Evolutionary conservation across 441 rosid species (phyloP), one percentile per base, ranked within the genome.

Genomic region (Brassica hybrid): DNA sequence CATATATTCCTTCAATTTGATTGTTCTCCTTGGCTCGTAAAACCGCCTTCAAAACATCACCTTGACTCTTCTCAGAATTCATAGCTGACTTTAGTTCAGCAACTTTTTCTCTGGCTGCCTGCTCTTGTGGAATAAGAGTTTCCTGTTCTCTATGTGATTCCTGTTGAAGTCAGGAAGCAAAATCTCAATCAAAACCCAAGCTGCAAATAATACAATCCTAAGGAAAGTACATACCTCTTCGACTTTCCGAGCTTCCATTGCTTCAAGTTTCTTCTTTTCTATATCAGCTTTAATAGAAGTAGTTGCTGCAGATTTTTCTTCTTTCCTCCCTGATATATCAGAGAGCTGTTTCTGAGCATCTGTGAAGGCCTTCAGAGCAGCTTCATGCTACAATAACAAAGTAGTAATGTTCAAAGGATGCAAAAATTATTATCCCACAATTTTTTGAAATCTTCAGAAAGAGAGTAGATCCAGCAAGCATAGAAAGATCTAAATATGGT

Each of bases 1-100:
- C 99, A 82, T 91, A 84, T 75, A 95, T 93, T 79, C 99, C 99
- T 76, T 85, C 90, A 81, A 95, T 92, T 85, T 84, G 84, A 73
- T 87, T 89, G 34, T 87, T 89, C 80, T 92, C 92, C 79, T 89
- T 91, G 45, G 97, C 98, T 73, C 85, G 87, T 84, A 93, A 77
- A 76, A 95, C 86, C 75, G 97, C 99, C 83, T 84, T 93, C 79
- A 95, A 76, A 82, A 95, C 94, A 71, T 95, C 89, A 76, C 97
- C 96, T 80, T 93, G 97, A 85, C 96, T 94, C 84, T 82, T 93
- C 84, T 96, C 99, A 54, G 94, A 89, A 77, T 88, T 94, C 85
- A 87, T 82, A 64, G 88, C 85, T 38, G 91, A 85, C 80, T 85
- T 92, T 71, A 96, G 93, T 81, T 96, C 97, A 48, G 87, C 89